A percentile compares a stretch with the other conserved stretches of the same genome.
These are phyloP conservation scores for Hypocreales sp. DNA, from an alignment of 2,329 filamentous ascomycete species.

Conservation along the genomic window DNA sequence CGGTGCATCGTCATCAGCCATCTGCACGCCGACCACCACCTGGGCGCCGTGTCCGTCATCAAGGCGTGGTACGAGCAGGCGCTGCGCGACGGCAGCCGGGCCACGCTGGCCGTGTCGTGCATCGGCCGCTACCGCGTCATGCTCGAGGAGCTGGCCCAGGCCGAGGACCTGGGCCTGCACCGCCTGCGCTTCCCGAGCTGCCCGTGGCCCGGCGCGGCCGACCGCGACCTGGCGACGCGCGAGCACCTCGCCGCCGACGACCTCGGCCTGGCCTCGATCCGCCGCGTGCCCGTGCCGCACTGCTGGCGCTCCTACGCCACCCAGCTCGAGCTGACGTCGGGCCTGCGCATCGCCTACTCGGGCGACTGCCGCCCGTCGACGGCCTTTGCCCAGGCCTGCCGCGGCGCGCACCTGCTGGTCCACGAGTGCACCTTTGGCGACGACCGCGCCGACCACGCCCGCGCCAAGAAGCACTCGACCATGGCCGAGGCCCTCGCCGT, in stretches of 20 bases:
- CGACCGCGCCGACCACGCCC: slow-evolving; percentile 61
- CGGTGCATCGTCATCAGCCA: slow-evolving; percentile 87
- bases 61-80: slow-evolving; percentile 58
- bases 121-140: slow-evolving; percentile 58
- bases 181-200: slow-evolving; percentile 24
- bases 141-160: slow-evolving; percentile 61
- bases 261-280: slow-evolving; percentile 50
- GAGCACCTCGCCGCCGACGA: slow-evolving; percentile 24
- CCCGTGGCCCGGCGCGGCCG: slow-evolving; percentile 5
- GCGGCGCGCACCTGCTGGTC: slow-evolving; percentile 65
- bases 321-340: slow-evolving; percentile 60
- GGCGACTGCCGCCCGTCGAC: slow-evolving; percentile 78
- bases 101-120: slow-evolving; percentile 50
- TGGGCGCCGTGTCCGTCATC: slow-evolving; percentile 71
- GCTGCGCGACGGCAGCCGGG: slow-evolving; percentile 14
- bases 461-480: slow-evolving; percentile 82
- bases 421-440: slow-evolving; percentile 97
- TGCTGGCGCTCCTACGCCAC: slow-evolving; percentile 67
- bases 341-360: slow-evolving; percentile 81
- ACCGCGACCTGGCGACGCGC: slow-evolving; percentile 16
- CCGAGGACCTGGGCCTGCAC: slow-evolving; percentile 62
- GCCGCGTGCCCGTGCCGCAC: slow-evolving; percentile 56
- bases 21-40: slow-evolving; percentile 88
- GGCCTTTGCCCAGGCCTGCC: slow-evolving; percentile 55
- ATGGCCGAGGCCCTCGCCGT: slow-evolving; percentile 72